These are phyloP conservation scores for Curvularia sp. DNA, from an alignment of 2,329 filamentous ascomycete species.

Conservation along the genomic window DNA sequence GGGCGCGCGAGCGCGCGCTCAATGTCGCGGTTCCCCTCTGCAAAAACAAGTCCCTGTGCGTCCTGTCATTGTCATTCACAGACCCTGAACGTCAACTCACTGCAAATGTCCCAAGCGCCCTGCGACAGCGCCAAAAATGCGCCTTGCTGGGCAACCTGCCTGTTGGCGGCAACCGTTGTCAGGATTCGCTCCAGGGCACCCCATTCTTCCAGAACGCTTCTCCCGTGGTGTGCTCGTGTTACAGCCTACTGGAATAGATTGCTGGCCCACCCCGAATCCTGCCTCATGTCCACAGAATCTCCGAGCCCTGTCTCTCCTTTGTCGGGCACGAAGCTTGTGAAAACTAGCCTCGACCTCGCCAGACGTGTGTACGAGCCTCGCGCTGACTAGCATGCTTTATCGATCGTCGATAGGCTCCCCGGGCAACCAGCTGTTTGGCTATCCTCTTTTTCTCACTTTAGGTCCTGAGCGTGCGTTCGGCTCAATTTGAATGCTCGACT, in stretches of 20 bases:
- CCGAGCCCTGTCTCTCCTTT: conserved; percentile 14
- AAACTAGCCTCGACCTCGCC: conserved; percentile 2
- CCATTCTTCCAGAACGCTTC: conserved; percentile 45
- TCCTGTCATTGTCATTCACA: conserved; percentile 24
- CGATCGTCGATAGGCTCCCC: conserved; percentile 4
- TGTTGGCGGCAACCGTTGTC: conserved; percentile 21
- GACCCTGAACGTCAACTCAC: conserved; percentile 12
- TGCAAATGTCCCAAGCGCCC: conserved; percentile 17
- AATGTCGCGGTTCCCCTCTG: conserved; percentile 21
- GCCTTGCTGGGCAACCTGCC: conserved; percentile 25
- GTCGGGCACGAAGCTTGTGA: conserved; percentile 7
- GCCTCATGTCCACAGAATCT: conserved; percentile 17
- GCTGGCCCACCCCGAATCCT: conserved; percentile 32
- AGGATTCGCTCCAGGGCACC: conserved; percentile 23
- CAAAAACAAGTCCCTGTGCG: conserved; percentile 17
- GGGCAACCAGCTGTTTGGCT: conserved; percentile 8
- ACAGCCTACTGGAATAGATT: conserved; percentile 42
- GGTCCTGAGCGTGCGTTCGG: conserved; percentile 18
- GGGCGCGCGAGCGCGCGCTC: conserved; percentile 5
- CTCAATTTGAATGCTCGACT: conserved; percentile 19
- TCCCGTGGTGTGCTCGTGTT: conserved; percentile 24
- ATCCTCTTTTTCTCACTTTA: background rate
- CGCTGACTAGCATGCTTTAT: conserved; percentile 18
- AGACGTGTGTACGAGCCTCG: conserved; percentile 1
- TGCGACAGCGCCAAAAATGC: conserved; percentile 16